phyloP scores from a whole-genome alignment of 192 early-diverging fungal genomes.

The Haplosporangium gracile region DNA sequence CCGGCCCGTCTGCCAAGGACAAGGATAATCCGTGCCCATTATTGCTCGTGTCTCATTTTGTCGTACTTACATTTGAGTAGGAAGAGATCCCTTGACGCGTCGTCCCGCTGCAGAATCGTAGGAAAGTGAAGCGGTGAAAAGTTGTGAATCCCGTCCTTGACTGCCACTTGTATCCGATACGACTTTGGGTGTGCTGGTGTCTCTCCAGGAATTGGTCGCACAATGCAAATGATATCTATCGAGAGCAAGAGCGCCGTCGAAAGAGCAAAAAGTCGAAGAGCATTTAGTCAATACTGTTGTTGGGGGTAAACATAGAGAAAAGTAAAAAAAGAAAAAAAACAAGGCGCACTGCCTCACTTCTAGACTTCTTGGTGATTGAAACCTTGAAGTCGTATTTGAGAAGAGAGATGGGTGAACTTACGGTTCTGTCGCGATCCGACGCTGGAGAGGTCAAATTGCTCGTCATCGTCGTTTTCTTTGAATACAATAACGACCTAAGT shows the following conservation, averaged over 20 bases:
- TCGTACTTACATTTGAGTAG: constrained; percentile 67
- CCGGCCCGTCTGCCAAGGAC: not conserved
- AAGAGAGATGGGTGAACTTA: constrained; percentile 11
- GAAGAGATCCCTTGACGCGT: constrained; percentile 73
- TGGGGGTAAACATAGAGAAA: not conserved
- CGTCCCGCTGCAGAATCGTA: constrained; percentile 64
- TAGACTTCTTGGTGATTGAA: not conserved
- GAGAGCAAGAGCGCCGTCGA: not conserved
- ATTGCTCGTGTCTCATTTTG: too few species aligned
- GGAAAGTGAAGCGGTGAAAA: constrained; percentile 74
- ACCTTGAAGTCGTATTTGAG: not conserved
- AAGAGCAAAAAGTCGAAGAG: too few species aligned
- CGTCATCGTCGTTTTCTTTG: constrained; percentile 47
- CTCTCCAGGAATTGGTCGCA: constrained; percentile 26
- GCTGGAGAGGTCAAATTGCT: constrained; percentile 39
- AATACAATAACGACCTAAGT: constrained; percentile 46
- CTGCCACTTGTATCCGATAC: constrained; percentile 59
- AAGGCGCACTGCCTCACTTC: not conserved
- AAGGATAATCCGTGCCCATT: too few species aligned
- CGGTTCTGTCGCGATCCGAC: constrained; percentile 53
- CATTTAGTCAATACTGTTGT: not conserved
- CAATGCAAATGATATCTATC: constrained; percentile 48
- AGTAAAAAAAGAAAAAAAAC: not conserved
- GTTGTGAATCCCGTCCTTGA: constrained; percentile 71
- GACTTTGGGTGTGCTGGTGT: constrained; percentile 5